Base-by-base conservation (phyloP, 345 rosid genomes). In the Triadica sebifera region DNA sequence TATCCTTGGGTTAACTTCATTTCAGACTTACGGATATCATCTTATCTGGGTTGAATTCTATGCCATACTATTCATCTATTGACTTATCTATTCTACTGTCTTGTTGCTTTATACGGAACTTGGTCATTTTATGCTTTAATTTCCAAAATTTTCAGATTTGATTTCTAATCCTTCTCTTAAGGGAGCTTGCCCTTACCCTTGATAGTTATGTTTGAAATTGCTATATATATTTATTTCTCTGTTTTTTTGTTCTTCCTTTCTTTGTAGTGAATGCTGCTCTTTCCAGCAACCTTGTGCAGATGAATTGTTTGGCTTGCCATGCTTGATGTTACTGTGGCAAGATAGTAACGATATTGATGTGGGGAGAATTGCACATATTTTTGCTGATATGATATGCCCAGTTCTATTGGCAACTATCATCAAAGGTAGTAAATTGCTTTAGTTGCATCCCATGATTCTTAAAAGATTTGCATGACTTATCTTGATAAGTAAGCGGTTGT, bases 391-490 rank as follows among this genome's bases (percentile, higher is more conserved):
- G 59, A 83, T 95, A 53, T 95, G 84, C 81, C 98, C 98, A 16
- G 89, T 87, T 80, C 77, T 95, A 70, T 77, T 89, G 69, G 91
- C 91, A 72, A 86, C 97, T 46, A 83, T 90, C 55, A 86, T 95
- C 85, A 95, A 93, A 89, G 99, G 99, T 95, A 85, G 15, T 63
- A 46, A 55, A 53, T 24, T 38, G 12, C 20, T 76, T 74, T 49
- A 41, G 55, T 16, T 49, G 72, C 70, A 47, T 69, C 46, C 37
- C 55, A 66, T 69, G 38, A 51, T 60, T 5, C 60, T 25, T 20
- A 22, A 17, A 22, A 24, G 34, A 25, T 77, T 65, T 19, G 37
- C 15, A 29, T 20, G 52, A 52, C 17, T 16, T 20, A 0, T 52
- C 17, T 17, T 46, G 24, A 71, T 59, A 5, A 59, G 43, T 46